A percentile compares a stretch with the other conserved stretches of the same genome.
These are phyloP conservation scores for Anastatica hierochuntica DNA, from an alignment of 345 rosid genomes.

Conservation along the genomic window DNA sequence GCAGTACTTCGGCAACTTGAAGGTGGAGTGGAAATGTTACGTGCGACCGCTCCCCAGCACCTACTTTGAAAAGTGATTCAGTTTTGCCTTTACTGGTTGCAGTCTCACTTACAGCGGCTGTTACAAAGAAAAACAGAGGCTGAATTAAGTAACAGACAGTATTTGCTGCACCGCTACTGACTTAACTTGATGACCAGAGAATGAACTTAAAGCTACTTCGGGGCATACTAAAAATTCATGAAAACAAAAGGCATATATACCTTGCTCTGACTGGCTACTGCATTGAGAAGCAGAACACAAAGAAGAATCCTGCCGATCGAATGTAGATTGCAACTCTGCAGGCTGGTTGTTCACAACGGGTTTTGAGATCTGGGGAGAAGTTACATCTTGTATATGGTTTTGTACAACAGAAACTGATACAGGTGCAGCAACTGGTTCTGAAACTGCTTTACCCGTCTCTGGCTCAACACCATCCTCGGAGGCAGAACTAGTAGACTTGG, in stretches of 20 bases:
- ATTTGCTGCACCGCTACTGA: not conserved
- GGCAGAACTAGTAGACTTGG: slow-evolving; percentile 9
- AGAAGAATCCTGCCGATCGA: slow-evolving; percentile 11
- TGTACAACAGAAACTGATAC: slow-evolving; percentile 26
- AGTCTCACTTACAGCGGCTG: slow-evolving; percentile 16
- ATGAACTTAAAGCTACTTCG: not conserved
- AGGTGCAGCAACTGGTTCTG: too few relatives aligned
- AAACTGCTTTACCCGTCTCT: slow-evolving; percentile 24
- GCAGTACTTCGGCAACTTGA: slow-evolving; percentile 53
- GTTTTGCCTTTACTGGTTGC: slow-evolving; percentile 25
- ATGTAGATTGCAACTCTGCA: slow-evolving; percentile 27
- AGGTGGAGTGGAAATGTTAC: slow-evolving; percentile 79
- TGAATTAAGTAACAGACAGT: not conserved
- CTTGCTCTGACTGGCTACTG: slow-evolving; percentile 25
- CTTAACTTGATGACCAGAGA: not conserved
- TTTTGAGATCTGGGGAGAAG: slow-evolving; percentile 12
- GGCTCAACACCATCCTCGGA: slow-evolving; percentile 26
- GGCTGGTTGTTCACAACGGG: slow-evolving; percentile 24
- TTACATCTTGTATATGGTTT: slow-evolving; percentile 21
- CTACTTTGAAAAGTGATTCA: slow-evolving; percentile 24
- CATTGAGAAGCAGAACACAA: slow-evolving; percentile 20
- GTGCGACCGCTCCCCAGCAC: slow-evolving; percentile 37
- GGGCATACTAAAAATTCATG: not conserved
- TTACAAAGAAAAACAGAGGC: slow-evolving; percentile 1
- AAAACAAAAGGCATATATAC: slow-evolving; percentile 23